phyloP scores from a whole-genome alignment of 768 basidiomycete genomes.

The Hypsizygus marmoreus region DNA sequence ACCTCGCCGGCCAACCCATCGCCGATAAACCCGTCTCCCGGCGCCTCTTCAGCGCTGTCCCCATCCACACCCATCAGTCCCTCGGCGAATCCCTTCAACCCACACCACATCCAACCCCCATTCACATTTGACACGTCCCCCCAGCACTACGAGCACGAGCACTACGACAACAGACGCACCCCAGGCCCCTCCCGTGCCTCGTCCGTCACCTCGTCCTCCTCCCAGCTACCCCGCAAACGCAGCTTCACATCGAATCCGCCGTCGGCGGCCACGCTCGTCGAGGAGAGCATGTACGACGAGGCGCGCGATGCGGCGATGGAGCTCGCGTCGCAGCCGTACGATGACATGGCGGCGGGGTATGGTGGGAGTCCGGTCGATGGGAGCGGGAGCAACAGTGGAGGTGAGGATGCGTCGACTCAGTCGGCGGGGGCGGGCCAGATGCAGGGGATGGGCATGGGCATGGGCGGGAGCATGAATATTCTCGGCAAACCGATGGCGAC shows the following conservation, averaged over 20 bases:
- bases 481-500: conserved; percentile 68
- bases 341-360: conserved; percentile 20
- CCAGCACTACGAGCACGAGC: conserved; percentile 31
- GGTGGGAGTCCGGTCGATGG: conserved; percentile 47
- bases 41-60: conserved; percentile 40
- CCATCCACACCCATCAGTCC: conserved; percentile 66
- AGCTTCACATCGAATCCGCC: conserved; percentile 56
- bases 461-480: conserved; percentile 50
- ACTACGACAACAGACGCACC: conserved; percentile 29
- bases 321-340: conserved; percentile 26
- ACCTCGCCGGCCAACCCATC: conserved; percentile 67
- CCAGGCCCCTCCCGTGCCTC: conserved; percentile 39
- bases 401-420: conserved; percentile 36
- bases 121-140: conserved; percentile 55
- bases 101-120: conserved; percentile 43
- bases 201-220: conserved; percentile 53
- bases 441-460: conserved; percentile 20
- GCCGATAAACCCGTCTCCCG: conserved; percentile 53
- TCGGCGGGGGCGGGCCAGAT: conserved; percentile 12
- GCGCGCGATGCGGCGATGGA: conserved; percentile 38
- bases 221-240: conserved; percentile 67
- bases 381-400: conserved; percentile 47
- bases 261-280: conserved; percentile 35
- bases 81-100: conserved; percentile 41
- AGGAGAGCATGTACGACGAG: conserved; percentile 44